phyloP scores from a whole-genome alignment of 495 filamentous ascomycete genomes.

The Hypoxylon lienhwacheense region DNA sequence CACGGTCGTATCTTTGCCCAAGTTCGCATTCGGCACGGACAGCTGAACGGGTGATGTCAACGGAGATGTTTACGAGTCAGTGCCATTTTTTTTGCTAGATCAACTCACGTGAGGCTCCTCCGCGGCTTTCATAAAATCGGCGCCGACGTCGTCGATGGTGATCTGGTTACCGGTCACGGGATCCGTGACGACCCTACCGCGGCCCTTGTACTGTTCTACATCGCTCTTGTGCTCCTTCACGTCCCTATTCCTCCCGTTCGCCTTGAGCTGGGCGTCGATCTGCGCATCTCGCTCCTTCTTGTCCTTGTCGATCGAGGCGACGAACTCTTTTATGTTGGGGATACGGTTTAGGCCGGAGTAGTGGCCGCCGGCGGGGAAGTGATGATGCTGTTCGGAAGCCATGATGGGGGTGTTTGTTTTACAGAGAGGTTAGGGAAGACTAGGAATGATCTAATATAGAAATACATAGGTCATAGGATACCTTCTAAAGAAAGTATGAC shows the following conservation, averaged over 20 bases:
- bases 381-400: conserved; percentile 37
- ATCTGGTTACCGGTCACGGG: conserved; percentile 84
- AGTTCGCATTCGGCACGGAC: conserved; percentile 86
- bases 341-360: conserved; percentile 75
- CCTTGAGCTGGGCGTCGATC: conserved; percentile 58
- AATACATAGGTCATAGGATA: conserved; percentile 9
- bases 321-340: conserved; percentile 83
- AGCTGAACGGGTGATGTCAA: conserved; percentile 51
- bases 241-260: conserved; percentile 37
- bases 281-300: conserved; percentile 73
- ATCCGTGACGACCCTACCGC: conserved; percentile 74
- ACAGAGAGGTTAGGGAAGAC: no score
- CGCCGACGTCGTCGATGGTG: conserved; percentile 79
- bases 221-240: conserved; percentile 47
- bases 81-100: neutral
- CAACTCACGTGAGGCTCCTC: conserved; percentile 64
- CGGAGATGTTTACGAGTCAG: conserved; percentile 2
- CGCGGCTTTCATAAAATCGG: conserved; percentile 68
- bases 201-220: conserved; percentile 45
- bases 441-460: neutral
- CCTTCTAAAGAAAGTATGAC: conserved; percentile 1
- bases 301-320: conserved; percentile 73
- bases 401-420: conserved; percentile 18
- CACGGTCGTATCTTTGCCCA: conserved; percentile 69
- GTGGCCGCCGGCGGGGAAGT: conserved; percentile 42